A percentile compares a stretch with the other conserved stretches of the same genome.
These are phyloP conservation scores for Cryptosporidium felis DNA, from an alignment of 169 alveolate species.

Conservation along the genomic window DNA sequence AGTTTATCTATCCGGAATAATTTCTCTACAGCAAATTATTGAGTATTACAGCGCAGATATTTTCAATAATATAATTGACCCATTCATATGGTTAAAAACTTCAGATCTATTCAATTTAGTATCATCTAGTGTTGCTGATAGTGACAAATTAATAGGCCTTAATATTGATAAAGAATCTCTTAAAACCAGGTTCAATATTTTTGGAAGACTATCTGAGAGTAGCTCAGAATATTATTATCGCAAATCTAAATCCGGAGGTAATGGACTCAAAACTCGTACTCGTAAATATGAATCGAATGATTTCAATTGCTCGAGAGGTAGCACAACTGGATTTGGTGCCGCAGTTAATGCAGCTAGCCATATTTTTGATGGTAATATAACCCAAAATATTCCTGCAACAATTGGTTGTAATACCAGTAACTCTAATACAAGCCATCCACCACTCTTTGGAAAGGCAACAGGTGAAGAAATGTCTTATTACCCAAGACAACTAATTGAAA, in stretches of 20 bases:
- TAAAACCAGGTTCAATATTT: not conserved
- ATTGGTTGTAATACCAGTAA: constrained; percentile 34
- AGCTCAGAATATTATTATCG: constrained; percentile 58
- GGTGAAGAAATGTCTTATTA: constrained; percentile 54
- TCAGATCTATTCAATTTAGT: constrained; percentile 13
- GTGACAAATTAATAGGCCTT: not conserved
- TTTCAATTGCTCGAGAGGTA: not conserved
- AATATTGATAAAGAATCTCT: not conserved
- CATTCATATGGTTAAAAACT: constrained; percentile 28
- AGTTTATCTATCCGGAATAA: constrained; percentile 30
- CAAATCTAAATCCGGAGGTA: not conserved
- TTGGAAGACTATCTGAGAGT: constrained; percentile 21
- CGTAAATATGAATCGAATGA: not conserved
- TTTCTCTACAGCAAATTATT: constrained; percentile 51
- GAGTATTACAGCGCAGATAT: constrained; percentile 7
- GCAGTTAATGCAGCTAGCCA: constrained; percentile 53
- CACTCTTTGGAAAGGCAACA: constrained; percentile 15
- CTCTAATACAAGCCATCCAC: constrained; percentile 44
- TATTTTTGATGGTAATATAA: constrained; percentile 57
- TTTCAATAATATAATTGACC: constrained; percentile 33
- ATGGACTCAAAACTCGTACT: not conserved
- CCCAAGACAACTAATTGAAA: constrained; percentile 19
- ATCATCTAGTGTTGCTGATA: not conserved
- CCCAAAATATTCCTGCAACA: constrained; percentile 33
- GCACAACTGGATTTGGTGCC: constrained; percentile 41